Conservation (phyloP, 371 early-diverging fungal genomes). For the Cokeromyces recurvatus region DNA sequence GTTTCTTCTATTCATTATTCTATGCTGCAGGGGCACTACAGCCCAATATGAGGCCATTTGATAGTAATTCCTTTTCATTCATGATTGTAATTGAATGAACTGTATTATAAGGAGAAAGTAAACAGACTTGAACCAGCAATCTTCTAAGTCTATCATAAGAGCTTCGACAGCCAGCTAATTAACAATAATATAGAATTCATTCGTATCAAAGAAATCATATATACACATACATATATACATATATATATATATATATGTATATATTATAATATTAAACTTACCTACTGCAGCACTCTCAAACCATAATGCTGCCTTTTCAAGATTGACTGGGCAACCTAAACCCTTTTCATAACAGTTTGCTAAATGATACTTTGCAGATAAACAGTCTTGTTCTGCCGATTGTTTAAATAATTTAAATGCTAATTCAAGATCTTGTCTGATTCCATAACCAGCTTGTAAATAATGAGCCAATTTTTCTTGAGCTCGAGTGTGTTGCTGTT, state of each 20-base stretch:
- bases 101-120: conserved; percentile 25
- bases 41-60: conserved; percentile 36
- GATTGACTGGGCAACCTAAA: conserved; percentile 53
- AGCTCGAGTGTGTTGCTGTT: too few species aligned
- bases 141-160: conserved; percentile 52
- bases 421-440: conserved; percentile 42
- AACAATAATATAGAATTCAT: too few species aligned
- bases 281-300: conserved; percentile 63
- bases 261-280: conserved; percentile 8
- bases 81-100: conserved; percentile 16
- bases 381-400: conserved; percentile 62
- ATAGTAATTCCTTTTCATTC: conserved; percentile 32
- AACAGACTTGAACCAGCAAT: conserved; percentile 42
- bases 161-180: conserved; percentile 51
- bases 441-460: conserved; percentile 72
- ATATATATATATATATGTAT: neutral
- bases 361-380: conserved; percentile 57
- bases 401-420: conserved; percentile 62
- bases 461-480: too few species aligned
- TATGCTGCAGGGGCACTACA: conserved; percentile 54
- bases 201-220: conserved; percentile 1
- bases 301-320: conserved; percentile 59
- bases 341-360: conserved; percentile 70
- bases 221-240: neutral
- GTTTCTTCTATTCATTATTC: too few species aligned